phyloP scores from a whole-genome alignment of 108 stramenopile species.

The Chaetoceros tenuissimus region DNA sequence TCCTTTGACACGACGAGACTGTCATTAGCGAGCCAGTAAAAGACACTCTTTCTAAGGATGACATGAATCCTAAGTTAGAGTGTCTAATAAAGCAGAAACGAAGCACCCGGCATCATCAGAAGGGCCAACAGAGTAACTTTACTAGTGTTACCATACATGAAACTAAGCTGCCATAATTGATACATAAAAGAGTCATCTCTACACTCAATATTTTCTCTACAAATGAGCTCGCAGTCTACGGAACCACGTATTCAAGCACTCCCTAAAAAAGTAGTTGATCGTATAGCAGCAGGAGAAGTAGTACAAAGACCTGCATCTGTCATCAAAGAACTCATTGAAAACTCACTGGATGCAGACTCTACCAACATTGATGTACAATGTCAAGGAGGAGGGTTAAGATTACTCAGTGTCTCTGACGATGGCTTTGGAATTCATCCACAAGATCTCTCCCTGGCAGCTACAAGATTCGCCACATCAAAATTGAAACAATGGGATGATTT shows the following conservation, averaged over 20 bases:
- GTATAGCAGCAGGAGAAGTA: constrained; percentile 98
- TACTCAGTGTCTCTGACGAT: constrained; percentile 53
- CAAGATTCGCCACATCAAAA: constrained; percentile 95
- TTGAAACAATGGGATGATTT: constrained; percentile 81
- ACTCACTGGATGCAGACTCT: constrained; percentile 90
- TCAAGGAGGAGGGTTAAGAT: constrained; percentile 23
- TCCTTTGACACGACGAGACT: no score
- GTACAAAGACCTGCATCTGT: constrained; percentile 92
- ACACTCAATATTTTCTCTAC: no score
- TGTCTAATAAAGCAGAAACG: no score
- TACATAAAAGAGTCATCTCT: no score
- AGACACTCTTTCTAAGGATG: no score
- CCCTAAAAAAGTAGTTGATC: constrained; percentile 83
- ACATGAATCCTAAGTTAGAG: no score
- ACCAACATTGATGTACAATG: constrained; percentile 17
- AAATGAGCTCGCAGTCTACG: background rate
- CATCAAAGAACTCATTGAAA: constrained; percentile 97
- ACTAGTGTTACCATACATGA: no score
- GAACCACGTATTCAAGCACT: constrained; percentile 46
- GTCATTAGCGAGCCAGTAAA: no score
- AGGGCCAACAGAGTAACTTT: no score
- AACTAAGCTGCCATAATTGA: no score
- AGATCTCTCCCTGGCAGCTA: constrained; percentile 83
- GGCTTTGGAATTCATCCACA: constrained; percentile 50
- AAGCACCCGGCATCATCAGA: no score